A percentile compares a stretch with the other conserved stretches of the same genome.
These are phyloP conservation scores for Afroboletus lepidellus DNA, from an alignment of 1,284 basidiomycete genomes.

Conservation along the genomic window DNA sequence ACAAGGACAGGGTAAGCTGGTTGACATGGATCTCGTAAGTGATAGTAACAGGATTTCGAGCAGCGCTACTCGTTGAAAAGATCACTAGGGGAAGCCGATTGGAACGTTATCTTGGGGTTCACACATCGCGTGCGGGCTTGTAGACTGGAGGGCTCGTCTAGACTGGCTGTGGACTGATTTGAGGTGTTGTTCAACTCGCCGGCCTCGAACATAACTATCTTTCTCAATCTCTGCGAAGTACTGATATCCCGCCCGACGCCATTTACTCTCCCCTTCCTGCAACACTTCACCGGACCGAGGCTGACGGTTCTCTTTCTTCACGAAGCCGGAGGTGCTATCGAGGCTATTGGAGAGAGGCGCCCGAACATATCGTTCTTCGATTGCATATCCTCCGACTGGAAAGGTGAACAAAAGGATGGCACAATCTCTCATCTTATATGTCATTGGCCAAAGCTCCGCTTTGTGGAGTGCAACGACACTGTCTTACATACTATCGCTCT, in stretches of 20 bases:
- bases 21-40: background rate
- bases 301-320: background rate
- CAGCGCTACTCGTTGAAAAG: slow-evolving; percentile 3
- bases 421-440: slow-evolving; percentile 4
- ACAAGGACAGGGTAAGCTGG: slow-evolving; percentile 2
- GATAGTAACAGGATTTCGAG: background rate
- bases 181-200: background rate
- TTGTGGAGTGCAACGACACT: background rate
- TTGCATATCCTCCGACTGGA: background rate
- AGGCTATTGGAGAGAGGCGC: background rate
- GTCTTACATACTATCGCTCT: slow-evolving; percentile 1
- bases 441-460: slow-evolving; percentile 10
- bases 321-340: background rate
- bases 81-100: background rate
- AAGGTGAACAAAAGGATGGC: background rate
- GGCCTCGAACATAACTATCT: background rate
- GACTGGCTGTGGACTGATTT: background rate
- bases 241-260: background rate
- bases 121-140: background rate
- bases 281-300: background rate
- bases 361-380: background rate
- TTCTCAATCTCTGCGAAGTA: slow-evolving; percentile 6
- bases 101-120: background rate
- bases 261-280: background rate
- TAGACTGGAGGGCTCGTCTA: background rate